Evolutionary conservation across 495 filamentous ascomycete genomes (phyloP).

Genomic region (Apiosordaria backusii): DNA sequence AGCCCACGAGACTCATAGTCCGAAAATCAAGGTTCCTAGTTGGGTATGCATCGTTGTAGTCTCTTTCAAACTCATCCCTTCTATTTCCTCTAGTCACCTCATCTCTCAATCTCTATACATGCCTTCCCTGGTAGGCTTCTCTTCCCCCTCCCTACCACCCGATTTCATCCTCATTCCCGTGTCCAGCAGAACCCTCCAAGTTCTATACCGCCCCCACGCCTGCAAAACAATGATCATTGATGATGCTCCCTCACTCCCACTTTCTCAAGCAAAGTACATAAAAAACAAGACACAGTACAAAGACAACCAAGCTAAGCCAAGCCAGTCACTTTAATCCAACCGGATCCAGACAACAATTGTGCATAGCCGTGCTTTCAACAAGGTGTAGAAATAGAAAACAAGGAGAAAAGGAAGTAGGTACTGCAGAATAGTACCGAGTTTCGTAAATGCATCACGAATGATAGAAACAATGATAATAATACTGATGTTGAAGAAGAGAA

Average conservation of each 20-base stretch:
- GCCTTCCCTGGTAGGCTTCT: too few species aligned
- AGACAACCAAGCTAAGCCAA: neutral
- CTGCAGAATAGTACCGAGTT: neutral
- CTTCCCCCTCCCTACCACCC: neutral
- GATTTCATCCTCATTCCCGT: neutral
- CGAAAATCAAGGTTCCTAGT: too few species aligned
- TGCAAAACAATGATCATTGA: neutral
- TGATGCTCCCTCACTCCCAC: neutral
- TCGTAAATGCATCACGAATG: constrained; percentile 13
- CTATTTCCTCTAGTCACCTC: neutral
- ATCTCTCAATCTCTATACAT: neutral
- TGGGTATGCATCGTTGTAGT: too few species aligned
- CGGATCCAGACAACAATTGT: neutral
- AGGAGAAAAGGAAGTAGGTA: neutral
- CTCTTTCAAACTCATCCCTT: too few species aligned
- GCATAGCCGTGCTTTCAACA: neutral
- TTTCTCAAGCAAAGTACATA: neutral
- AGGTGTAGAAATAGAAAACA: neutral
- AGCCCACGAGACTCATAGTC: too few species aligned
- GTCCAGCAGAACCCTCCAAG: too few species aligned
- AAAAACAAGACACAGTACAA: neutral
- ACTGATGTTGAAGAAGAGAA: neutral
- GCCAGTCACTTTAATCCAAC: neutral
- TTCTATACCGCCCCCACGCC: neutral
- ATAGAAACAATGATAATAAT: neutral